These are phyloP conservation scores for Onygenales sp. DNA, from an alignment of 2,329 filamentous ascomycete species.

Conservation along the genomic window DNA sequence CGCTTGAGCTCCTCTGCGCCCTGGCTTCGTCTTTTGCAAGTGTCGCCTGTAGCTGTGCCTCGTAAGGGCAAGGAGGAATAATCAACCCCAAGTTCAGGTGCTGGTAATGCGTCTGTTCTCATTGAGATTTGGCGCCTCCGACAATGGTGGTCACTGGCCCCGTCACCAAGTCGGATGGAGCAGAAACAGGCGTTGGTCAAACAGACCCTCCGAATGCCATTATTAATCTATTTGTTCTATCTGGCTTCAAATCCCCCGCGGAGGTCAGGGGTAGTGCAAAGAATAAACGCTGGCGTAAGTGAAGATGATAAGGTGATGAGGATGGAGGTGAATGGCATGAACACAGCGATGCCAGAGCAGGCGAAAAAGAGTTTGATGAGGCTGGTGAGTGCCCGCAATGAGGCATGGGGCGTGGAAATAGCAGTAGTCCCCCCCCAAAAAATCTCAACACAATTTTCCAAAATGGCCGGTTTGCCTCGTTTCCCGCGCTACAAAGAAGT, in stretches of 20 bases:
- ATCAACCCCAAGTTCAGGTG: neutral
- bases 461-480: conserved; percentile 1
- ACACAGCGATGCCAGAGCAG: neutral
- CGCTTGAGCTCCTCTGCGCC: neutral
- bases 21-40: neutral
- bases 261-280: neutral
- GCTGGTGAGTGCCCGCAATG: neutral
- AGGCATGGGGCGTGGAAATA: neutral
- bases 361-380: neutral
- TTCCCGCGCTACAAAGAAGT: conserved; percentile 1
- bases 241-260: neutral
- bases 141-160: neutral
- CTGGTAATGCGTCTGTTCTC: neutral
- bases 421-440: neutral
- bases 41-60: neutral
- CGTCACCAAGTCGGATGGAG: neutral
- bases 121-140: neutral
- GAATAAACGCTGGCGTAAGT: neutral
- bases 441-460: neutral
- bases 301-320: neutral
- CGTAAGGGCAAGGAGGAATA: neutral
- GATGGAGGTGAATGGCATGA: neutral
- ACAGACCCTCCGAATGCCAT: neutral
- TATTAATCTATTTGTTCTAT: conserved; percentile 2
- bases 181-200: neutral